Evolutionary conservation across 1,139 yeast genomes (phyloP), one percentile per base, ranked within the genome.

Genomic region (Debaryomyces sp.): DNA sequence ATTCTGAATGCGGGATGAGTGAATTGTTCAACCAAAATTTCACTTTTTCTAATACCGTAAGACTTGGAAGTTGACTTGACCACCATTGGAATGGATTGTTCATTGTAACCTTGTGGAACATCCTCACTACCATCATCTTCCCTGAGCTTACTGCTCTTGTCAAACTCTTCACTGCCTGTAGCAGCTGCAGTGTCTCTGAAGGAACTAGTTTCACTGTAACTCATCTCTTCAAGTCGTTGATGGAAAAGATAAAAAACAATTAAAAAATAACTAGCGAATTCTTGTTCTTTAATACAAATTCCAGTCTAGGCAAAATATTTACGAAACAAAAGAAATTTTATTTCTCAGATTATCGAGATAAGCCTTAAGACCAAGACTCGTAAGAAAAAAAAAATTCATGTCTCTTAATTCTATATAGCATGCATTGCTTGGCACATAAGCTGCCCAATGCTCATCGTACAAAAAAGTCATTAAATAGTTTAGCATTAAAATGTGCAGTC

Each of bases 21-120:
- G 50, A 61, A 75, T 53, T 73, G 79, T 7, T 62, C 64, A 22
- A 69, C 68, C 53, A 75, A 61, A 27, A 77, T 59, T 56, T 77
- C 81, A 17, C 75, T 68, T 55, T 66, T 75, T 55, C 72, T 64
- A 37, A 77, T 60, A 27, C 78, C 78, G 43, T 68, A 59, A 6
- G 75, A 71, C 49, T 61, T 64, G 42, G 66, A 51, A 18, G 36
- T 41, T 37, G 37, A 30, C 12, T 41, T 41, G 5, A 13, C 36
- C 5, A 30, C 43, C 43, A 41, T 41, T 18, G 43, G 36, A 10
- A 41, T 22, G 9, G 34, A 21, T 9, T 12, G 15, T 30, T 30
- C 43, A 8, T 41, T 41, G 21, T 24, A 37, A 5, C n/a, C 10
- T 5, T 12, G n/a, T 21, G 26, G 30, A n/a, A 10, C 9, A 7